These are phyloP conservation scores for Geranium rotundifolium DNA, from an alignment of 345 rosid species.

Conservation along the genomic window DNA sequence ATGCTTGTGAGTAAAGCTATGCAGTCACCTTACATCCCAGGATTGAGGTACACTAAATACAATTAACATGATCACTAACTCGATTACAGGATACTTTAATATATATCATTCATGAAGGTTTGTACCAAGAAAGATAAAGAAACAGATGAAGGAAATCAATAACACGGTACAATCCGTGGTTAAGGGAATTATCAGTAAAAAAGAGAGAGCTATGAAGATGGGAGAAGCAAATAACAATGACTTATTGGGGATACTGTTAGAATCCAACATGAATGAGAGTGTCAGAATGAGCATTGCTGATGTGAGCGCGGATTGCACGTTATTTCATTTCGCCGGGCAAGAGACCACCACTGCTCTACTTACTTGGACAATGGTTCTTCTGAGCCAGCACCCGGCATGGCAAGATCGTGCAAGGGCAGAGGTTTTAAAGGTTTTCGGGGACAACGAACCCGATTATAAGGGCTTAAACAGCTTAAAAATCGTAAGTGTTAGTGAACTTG, in stretches of 20 bases:
- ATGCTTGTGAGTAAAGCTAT: not conserved
- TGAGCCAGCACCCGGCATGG: constrained; percentile 6
- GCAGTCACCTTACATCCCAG: constrained; percentile 19
- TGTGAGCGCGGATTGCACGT: constrained; percentile 5
- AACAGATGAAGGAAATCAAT: constrained; percentile 25
- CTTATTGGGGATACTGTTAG: too few relatives aligned
- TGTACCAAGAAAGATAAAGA: constrained; percentile 31
- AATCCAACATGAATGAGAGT: not conserved
- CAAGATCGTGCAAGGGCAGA: constrained; percentile 66
- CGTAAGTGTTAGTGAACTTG: constrained; percentile 10
- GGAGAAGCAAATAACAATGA: constrained; percentile 11
- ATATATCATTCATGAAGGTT: constrained; percentile 14
- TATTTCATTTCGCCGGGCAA: too few relatives aligned
- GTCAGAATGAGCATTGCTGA: constrained; percentile 28
- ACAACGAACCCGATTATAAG: constrained; percentile 21
- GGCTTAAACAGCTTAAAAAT: constrained; percentile 37
- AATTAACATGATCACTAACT: too few relatives aligned
- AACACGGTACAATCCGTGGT: constrained; percentile 13
- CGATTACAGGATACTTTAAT: too few relatives aligned
- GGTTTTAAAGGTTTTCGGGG: constrained; percentile 37
- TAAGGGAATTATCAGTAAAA: constrained; percentile 10
- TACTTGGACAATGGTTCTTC: too few relatives aligned
- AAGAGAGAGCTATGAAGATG: constrained; percentile 23
- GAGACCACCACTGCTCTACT: too few relatives aligned
- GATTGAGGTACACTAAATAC: constrained; percentile 24